These are phyloP conservation scores for Zizania palustris DNA, from an alignment of 202 grass and related monocot species.

Conservation along the genomic window DNA sequence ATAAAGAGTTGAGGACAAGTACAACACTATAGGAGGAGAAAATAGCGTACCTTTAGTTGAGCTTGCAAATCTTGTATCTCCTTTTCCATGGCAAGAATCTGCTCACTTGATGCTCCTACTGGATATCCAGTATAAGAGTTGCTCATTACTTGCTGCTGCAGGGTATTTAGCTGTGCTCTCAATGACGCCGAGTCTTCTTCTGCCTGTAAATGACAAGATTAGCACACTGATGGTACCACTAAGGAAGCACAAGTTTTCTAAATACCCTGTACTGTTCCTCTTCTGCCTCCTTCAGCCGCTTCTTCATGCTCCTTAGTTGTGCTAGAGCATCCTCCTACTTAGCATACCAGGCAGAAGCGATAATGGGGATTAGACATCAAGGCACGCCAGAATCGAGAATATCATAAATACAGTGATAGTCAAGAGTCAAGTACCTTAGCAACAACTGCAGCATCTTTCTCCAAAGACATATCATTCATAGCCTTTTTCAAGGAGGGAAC, in stretches of 20 bases:
- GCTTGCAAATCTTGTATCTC: constrained; percentile 87
- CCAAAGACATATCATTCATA: constrained; percentile 72
- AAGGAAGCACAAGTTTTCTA: constrained; percentile 23
- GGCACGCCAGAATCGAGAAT: constrained; percentile 9
- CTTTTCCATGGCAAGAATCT: constrained; percentile 71
- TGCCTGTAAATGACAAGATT: constrained; percentile 58
- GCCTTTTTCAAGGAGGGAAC: constrained; percentile 66
- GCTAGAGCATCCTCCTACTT: constrained; percentile 88
- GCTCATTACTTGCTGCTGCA: constrained; percentile 70
- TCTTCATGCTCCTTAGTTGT: constrained; percentile 82
- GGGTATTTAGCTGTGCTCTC: constrained; percentile 84
- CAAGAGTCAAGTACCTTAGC: constrained; percentile 59
- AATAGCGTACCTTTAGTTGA: constrained; percentile 59
- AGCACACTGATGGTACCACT: constrained; percentile 21
- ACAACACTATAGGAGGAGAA: background rate
- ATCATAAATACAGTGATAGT: constrained; percentile 11
- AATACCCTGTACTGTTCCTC: constrained; percentile 97
- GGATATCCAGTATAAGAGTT: constrained; percentile 58
- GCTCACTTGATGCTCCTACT: constrained; percentile 50
- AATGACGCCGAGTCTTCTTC: constrained; percentile 87
- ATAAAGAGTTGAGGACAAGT: constrained; percentile 8
- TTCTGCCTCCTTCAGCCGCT: constrained; percentile 93
- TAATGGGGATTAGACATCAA: constrained; percentile 16
- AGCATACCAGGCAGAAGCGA: constrained; percentile 23
- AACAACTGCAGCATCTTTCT: constrained; percentile 87